A percentile compares a stretch with the other conserved stretches of the same genome.
Evolutionary conservation across 176 grass and related monocot genomes (phyloP).

Genomic region (Bonia amplexicaulis): DNA sequence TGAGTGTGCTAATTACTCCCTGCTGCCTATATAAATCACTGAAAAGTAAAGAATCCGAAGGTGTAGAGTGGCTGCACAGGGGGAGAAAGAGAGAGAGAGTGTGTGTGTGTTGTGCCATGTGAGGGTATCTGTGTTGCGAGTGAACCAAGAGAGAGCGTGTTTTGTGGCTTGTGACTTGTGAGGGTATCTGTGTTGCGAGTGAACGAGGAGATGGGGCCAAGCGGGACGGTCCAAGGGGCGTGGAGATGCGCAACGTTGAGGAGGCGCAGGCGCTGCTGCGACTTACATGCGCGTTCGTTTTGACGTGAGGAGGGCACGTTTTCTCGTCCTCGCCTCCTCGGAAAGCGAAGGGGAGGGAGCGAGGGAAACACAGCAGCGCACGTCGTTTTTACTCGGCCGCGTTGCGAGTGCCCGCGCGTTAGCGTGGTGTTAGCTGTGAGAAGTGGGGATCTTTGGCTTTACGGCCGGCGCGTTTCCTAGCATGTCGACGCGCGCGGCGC

Average conservation of each 20-base stretch:
- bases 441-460: neutral
- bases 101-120: neutral
- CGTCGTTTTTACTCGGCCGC: neutral
- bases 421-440: neutral
- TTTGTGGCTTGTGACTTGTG: neutral
- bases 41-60: conserved; percentile 11
- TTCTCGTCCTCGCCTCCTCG: neutral
- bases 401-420: neutral
- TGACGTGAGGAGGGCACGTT: neutral
- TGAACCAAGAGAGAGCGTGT: neutral
- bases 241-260: conserved; percentile 60
- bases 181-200: neutral
- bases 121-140: too few relatives aligned
- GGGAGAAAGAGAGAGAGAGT: neutral
- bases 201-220: conserved; percentile 67
- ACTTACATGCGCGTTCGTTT: conserved; percentile 7
- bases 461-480: neutral
- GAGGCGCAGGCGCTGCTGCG: neutral
- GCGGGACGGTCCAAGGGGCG: conserved; percentile 39
- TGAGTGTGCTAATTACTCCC: conserved; percentile 5
- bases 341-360: neutral
- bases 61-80: neutral
- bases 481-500: neutral
- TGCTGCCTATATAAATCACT: neutral
- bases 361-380: neutral